Evolutionary conservation across 75 land plant genomes (phyloP).

Genomic region (Picea sitchensis): DNA sequence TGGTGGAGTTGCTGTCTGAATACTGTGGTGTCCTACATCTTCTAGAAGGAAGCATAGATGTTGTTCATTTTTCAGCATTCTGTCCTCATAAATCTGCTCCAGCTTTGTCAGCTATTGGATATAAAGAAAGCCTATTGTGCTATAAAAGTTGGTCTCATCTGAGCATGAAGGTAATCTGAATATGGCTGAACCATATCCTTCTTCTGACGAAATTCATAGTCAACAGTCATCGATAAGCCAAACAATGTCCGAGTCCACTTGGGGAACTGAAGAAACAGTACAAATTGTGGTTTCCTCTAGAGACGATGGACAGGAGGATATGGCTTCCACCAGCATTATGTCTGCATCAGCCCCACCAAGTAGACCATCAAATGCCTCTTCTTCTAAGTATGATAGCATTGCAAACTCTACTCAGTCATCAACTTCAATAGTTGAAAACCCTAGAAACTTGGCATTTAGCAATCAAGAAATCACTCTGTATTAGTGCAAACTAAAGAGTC

Average conservation of each 20-base stretch:
- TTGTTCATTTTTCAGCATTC: background rate
- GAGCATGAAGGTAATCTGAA: background rate
- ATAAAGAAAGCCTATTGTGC: background rate
- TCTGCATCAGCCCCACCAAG: background rate
- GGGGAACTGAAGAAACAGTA: constrained; percentile 1
- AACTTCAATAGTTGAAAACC: background rate
- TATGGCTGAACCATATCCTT: background rate
- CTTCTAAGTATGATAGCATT: background rate
- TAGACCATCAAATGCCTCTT: background rate
- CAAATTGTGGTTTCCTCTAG: background rate
- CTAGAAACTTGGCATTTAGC: background rate
- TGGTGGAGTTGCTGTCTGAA: background rate
- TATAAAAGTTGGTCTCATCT: background rate
- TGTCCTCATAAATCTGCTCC: background rate
- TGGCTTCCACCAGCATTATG: background rate
- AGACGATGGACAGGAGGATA: constrained; percentile 5
- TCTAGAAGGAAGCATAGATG: background rate
- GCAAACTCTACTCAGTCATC: background rate
- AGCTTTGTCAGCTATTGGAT: constrained; percentile 6
- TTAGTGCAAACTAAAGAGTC: background rate
- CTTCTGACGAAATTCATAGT: background rate
- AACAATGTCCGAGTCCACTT: too few species aligned
- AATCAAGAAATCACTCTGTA: background rate
- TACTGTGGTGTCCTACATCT: constrained; percentile 1
- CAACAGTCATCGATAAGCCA: background rate